phyloP scores from a whole-genome alignment of 2,329 filamentous ascomycete species.

The Fusarium buharicum region DNA sequence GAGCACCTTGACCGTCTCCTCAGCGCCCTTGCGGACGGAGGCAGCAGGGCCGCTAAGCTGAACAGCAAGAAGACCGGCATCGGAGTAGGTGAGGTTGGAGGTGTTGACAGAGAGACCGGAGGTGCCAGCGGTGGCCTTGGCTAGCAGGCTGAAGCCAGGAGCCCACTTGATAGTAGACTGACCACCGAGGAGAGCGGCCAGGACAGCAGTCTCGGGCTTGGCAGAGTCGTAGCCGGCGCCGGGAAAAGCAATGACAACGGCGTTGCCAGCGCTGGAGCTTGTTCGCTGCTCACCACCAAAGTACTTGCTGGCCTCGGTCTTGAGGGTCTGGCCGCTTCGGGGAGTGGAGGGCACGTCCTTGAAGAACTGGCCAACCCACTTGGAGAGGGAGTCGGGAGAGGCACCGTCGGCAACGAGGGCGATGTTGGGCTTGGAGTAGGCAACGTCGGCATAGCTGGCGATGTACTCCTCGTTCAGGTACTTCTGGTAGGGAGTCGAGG shows the following conservation, averaged over 20 bases:
- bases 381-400: slow-evolving; percentile 77
- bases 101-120: slow-evolving; percentile 76
- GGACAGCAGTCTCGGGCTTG: slow-evolving; percentile 90
- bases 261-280: slow-evolving; percentile 79
- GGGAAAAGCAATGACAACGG: slow-evolving; percentile 90
- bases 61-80: slow-evolving; percentile 89
- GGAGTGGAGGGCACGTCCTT: slow-evolving; percentile 69
- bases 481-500: slow-evolving; percentile 76
- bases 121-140: slow-evolving; percentile 77
- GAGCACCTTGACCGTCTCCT: slow-evolving; percentile 81
- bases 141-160: slow-evolving; percentile 87
- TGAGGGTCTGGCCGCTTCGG: slow-evolving; percentile 62
- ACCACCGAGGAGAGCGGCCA: slow-evolving; percentile 89
- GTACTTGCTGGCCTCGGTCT: slow-evolving; percentile 80
- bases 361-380: slow-evolving; percentile 97
- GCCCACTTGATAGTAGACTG: slow-evolving; percentile 96
- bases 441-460: slow-evolving; percentile 77
- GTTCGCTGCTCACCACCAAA: slow-evolving; percentile 94
- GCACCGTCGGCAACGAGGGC: slow-evolving; percentile 92
- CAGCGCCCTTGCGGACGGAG: slow-evolving; percentile 78
- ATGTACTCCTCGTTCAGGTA: slow-evolving; percentile 84
- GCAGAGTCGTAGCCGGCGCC: slow-evolving; percentile 83
- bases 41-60: slow-evolving; percentile 79
- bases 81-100: slow-evolving; percentile 87
- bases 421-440: slow-evolving; percentile 90